A percentile compares a stretch with the other conserved stretches of the same genome.
phyloP scores from a whole-genome alignment of 768 basidiomycete species.

The Rhodotorula diobovata region DNA sequence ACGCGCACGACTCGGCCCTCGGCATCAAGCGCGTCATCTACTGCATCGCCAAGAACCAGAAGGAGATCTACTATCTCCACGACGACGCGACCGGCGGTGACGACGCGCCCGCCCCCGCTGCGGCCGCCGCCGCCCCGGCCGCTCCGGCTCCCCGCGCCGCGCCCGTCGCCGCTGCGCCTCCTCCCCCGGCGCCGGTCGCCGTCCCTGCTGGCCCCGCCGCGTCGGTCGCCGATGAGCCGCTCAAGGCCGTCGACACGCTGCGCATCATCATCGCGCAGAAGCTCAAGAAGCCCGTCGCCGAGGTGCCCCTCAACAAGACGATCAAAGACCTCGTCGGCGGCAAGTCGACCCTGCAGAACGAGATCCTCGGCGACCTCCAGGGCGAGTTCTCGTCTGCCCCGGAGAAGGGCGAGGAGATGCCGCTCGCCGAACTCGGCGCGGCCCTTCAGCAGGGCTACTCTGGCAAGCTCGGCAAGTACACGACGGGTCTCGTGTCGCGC shows the following conservation, averaged over 20 bases:
- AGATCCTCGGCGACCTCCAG: constrained; percentile 93
- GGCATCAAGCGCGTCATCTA: constrained; percentile 72
- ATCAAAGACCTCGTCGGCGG: constrained; percentile 98
- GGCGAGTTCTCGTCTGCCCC: constrained; percentile 91
- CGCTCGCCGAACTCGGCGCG: constrained; percentile 89
- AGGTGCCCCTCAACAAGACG: constrained; percentile 82
- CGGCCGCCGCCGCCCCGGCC: constrained; percentile 51
- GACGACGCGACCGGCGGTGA: constrained; percentile 51
- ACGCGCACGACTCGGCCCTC: constrained; percentile 76
- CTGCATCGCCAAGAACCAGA: constrained; percentile 89
- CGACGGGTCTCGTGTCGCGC: constrained; percentile 80
- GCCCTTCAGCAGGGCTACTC: constrained; percentile 73
- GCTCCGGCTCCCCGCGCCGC: constrained; percentile 48
- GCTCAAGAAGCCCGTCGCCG: constrained; percentile 87
- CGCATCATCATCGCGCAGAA: constrained; percentile 90
- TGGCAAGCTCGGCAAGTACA: constrained; percentile 89
- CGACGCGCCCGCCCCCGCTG: constrained; percentile 48
- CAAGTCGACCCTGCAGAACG: constrained; percentile 97
- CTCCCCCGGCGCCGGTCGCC: constrained; percentile 49
- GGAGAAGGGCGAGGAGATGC: constrained; percentile 95
- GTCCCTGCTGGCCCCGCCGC: constrained; percentile 64
- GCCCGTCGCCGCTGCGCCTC: constrained; percentile 46
- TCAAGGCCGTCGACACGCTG: constrained; percentile 85
- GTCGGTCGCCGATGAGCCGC: constrained; percentile 79
- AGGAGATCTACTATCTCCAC: constrained; percentile 96